Percentiles rank a stretch among this genome's conserved stretches.
Evolutionary conservation across 2,329 filamentous ascomycete genomes (phyloP).

Genomic region (Onygena corvina): DNA sequence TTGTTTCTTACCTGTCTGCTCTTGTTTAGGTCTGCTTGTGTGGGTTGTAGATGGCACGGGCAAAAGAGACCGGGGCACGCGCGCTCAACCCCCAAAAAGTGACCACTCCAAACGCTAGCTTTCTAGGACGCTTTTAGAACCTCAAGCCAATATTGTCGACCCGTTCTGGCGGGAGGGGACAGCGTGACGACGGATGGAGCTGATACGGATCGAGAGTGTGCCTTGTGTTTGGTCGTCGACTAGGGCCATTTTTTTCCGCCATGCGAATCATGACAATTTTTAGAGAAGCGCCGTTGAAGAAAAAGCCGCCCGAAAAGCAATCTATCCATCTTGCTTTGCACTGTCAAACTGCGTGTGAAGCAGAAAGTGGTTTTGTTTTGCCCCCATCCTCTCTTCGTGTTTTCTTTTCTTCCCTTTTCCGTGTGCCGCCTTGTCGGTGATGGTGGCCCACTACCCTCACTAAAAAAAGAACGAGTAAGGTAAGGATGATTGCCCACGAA

Average conservation of each 20-base stretch:
- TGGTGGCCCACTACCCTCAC: background rate
- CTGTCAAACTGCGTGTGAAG: background rate
- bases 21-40: background rate
- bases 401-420: background rate
- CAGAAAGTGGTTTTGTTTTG: background rate
- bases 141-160: background rate
- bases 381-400: background rate
- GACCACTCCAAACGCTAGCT: conserved; percentile 1
- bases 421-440: conserved; percentile 5
- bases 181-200: background rate
- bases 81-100: conserved; percentile 4
- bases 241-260: background rate
- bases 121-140: background rate
- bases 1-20: conserved; percentile 1
- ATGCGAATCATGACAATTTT: background rate
- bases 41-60: background rate
- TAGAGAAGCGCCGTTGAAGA: conserved; percentile 4
- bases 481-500: conserved; percentile 1
- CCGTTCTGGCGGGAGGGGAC: conserved; percentile 1
- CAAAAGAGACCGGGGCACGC: background rate
- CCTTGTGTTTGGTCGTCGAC: conserved; percentile 1
- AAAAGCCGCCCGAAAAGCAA: conserved; percentile 5
- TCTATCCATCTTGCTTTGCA: background rate
- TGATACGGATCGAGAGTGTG: background rate
- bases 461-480: conserved; percentile 6